Base-by-base conservation (phyloP, 1,284 basidiomycete genomes). In the Cryptococcus sp. region DNA sequence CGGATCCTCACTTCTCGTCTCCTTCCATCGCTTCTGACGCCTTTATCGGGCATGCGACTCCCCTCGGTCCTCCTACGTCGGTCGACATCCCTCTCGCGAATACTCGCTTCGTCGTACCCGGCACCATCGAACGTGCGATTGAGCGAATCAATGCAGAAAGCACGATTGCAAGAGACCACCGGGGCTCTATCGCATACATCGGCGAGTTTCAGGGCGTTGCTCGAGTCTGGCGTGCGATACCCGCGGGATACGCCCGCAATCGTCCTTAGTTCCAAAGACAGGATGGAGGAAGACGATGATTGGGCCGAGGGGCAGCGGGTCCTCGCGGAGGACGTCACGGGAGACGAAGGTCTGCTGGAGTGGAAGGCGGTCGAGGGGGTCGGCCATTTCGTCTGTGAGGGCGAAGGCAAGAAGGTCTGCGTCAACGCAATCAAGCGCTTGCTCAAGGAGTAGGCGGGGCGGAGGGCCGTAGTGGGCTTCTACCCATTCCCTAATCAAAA, bases 291-390 rank as follows among this genome's bases (percentile, higher is more conserved):
- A 11, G 62, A 69, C 39, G 65, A 65, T 16, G 61, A 52, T 6
- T 77, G 75, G 75, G 67, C 63, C 25, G 67, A 72, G 46, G 75
- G 72, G 3, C 75, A 77, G 56, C 50, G 69, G 17, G 65, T 65
- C 11, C 51, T 77, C 43, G 71, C 68, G 13, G 64, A 72, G 60
- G 71, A 73, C 42, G 72, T 76, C 17, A 76, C 72, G 27, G 58
- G 64, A 20, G 68, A 72, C 43, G 64, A 68, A 17, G 73, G 69
- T 5, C 51, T 73, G 55, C 55, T 72, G 17, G 60, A 62, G 17
- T 77, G 75, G 75, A 54, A 62, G 5, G 63, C 72, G 50, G 65
- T 77, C n/a, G 54, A 65, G 27, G 63, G 60, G 5, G 64, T 63
- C 0, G 70, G 67, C 3, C 72, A 73, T 55, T 64, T 61, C 57